phyloP scores from a whole-genome alignment of 768 basidiomycete genomes.

The Mycena maculata region DNA sequence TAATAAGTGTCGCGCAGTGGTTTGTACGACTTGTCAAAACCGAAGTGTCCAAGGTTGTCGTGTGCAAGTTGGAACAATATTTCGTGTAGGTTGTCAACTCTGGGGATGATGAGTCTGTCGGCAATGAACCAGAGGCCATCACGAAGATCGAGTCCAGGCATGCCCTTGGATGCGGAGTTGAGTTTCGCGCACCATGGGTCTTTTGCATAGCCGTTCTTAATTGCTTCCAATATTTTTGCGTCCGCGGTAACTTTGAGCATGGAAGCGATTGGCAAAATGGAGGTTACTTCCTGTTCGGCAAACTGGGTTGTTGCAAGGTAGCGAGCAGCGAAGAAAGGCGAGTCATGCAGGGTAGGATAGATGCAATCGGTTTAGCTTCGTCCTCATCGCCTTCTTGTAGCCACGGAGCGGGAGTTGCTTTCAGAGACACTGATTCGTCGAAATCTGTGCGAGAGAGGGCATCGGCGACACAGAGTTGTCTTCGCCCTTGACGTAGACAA shows the following conservation, averaged over 20 bases:
- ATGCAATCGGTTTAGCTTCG: not conserved
- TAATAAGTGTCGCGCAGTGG: constrained; percentile 28
- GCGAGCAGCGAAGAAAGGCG: not conserved
- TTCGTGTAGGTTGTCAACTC: not conserved
- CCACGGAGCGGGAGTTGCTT: not conserved
- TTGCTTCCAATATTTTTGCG: not conserved
- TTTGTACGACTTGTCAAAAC: constrained; percentile 35
- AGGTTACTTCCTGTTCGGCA: not conserved
- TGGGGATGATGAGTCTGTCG: constrained; percentile 8
- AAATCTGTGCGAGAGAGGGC: not conserved
- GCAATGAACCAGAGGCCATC: not conserved
- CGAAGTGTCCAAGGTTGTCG: constrained; percentile 32
- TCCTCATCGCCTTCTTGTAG: not conserved
- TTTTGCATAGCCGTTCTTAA: not conserved
- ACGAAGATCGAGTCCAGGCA: not conserved
- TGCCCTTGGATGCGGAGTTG: not conserved
- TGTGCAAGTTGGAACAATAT: constrained; percentile 34
- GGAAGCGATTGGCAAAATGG: not conserved
- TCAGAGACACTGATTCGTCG: not conserved
- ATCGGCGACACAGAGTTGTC: constrained; percentile 2
- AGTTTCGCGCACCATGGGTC: constrained; percentile 4
- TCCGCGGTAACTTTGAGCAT: not conserved
- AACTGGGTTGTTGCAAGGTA: not conserved
- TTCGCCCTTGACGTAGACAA: not conserved
- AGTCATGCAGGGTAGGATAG: not conserved